Evolutionary conservation across 805 yeast genomes (phyloP), one percentile per base, ranked within the genome.

Genomic region (Danielia reshetovae): DNA sequence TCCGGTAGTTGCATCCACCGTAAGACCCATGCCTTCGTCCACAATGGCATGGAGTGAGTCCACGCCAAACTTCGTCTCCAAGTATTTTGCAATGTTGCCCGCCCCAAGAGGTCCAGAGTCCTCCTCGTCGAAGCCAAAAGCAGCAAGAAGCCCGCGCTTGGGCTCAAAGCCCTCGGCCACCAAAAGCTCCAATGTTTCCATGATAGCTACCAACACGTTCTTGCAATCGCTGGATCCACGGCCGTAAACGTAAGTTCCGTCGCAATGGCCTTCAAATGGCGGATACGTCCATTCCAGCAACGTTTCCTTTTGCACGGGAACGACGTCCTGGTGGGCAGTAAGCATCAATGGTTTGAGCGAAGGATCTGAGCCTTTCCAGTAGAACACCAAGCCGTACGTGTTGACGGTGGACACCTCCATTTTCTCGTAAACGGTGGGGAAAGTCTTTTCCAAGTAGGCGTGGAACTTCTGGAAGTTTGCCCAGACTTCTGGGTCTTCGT

Each of bases 251-350:
- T 18, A 38, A 19, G 30, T 36, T 7, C 62, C 68, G 30, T 62
- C 66, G 27, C 37, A 59, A 13, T 41, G 52, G 14, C 70, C 70
- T 24, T 52, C 55, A 32, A 54, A 65, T 0, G 70, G 70, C 7
- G 66, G 65, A 36, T 51, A 55, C 5, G 53, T 55, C 70, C 70
- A 65, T 33, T 59, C 54, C 23, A 48, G 43, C 36, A 72, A 35
- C 1, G 70, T 64, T 19, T 60, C 68, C 29, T 51, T 48, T 32
- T 57, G 65, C 14, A 65, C 65, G 1, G 71, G 71, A 6, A 65
- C 70, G 24, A 65, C 71, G 35, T 65, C 71, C 40, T 55, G 60
- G 45, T 65, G 71, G 4, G 68, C 71, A 14, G 68, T 43, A 30
- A 65, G 49, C 37, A 65, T 40, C 11, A 65, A 48, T 7, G 71